These are phyloP conservation scores for Cercospora citrullina DNA, from an alignment of 2,329 filamentous ascomycete genomes.

Conservation along the genomic window DNA sequence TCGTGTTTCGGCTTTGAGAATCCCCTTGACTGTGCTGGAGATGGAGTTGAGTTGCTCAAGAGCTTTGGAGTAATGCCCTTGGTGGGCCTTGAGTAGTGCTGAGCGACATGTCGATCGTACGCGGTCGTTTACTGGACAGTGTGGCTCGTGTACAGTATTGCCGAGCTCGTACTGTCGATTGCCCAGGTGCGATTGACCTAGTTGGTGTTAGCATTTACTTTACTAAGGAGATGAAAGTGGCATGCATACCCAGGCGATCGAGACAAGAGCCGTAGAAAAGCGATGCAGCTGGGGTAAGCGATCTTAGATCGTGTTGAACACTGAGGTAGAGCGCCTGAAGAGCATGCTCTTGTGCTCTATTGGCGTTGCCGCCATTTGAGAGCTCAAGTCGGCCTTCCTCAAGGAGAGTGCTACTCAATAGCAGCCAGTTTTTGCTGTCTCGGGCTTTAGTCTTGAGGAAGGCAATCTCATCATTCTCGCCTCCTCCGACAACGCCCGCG, in stretches of 20 bases:
- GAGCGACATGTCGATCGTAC: constrained; percentile 72
- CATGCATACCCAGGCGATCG: constrained; percentile 66
- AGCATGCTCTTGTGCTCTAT: constrained; percentile 70
- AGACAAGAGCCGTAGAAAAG: constrained; percentile 72
- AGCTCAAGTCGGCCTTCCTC: constrained; percentile 82
- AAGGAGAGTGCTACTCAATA: constrained; percentile 79
- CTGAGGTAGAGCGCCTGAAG: constrained; percentile 81
- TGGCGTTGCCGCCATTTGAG: constrained; percentile 46
- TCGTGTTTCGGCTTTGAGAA: constrained; percentile 76
- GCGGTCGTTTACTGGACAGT: constrained; percentile 71
- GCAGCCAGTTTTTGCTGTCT: constrained; percentile 80
- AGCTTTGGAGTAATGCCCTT: constrained; percentile 71
- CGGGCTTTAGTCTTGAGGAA: constrained; percentile 85
- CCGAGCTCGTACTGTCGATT: constrained; percentile 70
- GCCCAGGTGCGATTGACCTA: constrained; percentile 58
- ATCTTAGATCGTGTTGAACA: constrained; percentile 71
- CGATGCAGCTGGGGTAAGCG: constrained; percentile 71
- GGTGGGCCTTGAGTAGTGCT: constrained; percentile 64
- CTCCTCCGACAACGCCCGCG: constrained; percentile 30
- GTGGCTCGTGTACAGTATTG: constrained; percentile 67
- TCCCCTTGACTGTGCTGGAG: constrained; percentile 63
- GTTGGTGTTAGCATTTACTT: constrained; percentile 3
- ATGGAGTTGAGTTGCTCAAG: constrained; percentile 60
- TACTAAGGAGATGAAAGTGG: background rate
- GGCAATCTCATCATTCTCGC: constrained; percentile 73